Percentiles rank a stretch among this genome's conserved stretches.
phyloP scores from a whole-genome alignment of 768 basidiomycete genomes.

The Baorangia bicolor region DNA sequence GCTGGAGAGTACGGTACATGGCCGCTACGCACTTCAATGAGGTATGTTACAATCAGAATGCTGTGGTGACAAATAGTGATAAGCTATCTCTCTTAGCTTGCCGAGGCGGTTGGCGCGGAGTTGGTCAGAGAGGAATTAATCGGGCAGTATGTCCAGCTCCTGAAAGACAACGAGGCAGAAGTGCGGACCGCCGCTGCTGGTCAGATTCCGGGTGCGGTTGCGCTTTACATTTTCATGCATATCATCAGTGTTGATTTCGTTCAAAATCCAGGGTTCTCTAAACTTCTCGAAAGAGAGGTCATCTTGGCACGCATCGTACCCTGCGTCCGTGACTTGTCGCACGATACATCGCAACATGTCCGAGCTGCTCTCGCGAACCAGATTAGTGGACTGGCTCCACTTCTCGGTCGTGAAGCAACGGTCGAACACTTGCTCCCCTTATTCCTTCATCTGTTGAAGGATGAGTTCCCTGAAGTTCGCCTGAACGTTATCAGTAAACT shows the following conservation, averaged over 20 bases:
- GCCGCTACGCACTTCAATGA: slow-evolving; percentile 97
- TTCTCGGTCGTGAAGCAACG: slow-evolving; percentile 90
- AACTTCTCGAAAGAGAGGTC: slow-evolving; percentile 89
- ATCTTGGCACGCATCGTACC: slow-evolving; percentile 92
- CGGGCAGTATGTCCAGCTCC: slow-evolving; percentile 84
- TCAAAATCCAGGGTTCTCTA: slow-evolving; percentile 77
- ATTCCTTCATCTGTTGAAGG: slow-evolving; percentile 95
- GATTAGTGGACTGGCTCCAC: slow-evolving; percentile 93
- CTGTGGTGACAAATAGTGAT: not conserved
- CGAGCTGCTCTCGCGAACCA: slow-evolving; percentile 94
- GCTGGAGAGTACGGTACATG: slow-evolving; percentile 99
- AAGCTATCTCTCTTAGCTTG: slow-evolving; percentile 53
- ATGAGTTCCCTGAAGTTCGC: slow-evolving; percentile 97
- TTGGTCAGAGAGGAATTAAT: slow-evolving; percentile 94
- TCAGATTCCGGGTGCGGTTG: slow-evolving; percentile 84
- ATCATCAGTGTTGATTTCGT: slow-evolving; percentile 7
- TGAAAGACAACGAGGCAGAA: slow-evolving; percentile 99
- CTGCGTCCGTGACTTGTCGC: slow-evolving; percentile 90
- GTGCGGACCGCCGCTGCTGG: slow-evolving; percentile 94
- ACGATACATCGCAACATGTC: slow-evolving; percentile 95
- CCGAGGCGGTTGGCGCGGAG: slow-evolving; percentile 85
- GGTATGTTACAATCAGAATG: slow-evolving; percentile 40
- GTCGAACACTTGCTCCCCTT: slow-evolving; percentile 95
- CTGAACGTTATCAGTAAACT: slow-evolving; percentile 98
- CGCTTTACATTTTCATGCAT: not conserved